Evolutionary conservation across 441 rosid species (phyloP), one percentile per base, ranked within the genome.

Genomic region (Erodium moschatum): DNA sequence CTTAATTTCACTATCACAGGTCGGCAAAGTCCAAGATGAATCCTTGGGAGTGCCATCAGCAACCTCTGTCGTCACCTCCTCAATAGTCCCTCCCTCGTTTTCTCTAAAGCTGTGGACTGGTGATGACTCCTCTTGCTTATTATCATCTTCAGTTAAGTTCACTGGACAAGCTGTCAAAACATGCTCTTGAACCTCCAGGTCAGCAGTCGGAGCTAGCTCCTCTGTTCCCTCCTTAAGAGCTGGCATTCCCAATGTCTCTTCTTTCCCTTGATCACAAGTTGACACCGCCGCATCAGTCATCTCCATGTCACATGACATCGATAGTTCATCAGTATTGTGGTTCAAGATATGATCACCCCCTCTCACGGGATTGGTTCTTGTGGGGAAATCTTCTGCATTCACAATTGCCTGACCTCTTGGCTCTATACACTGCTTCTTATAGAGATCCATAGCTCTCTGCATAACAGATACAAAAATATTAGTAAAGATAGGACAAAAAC

Each of bases 371-470:
- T 77, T 72, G 31, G 78, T 40, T 5, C 1, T 24, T 24, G 27
- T 24, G 27, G 27, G 27, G 27, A 24, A 24, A 24, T 24, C 27
- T 24, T 24, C 27, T 24, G 74, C 48, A 42, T 73, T 69, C 29
- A 67, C 42, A 38, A 38, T 38, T 27, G 77, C 73, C 69, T 78
- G 69, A 68, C 86, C 82, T 64, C 79, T 78, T n/a, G 77, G 71
- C 66, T 82, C 81, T 70, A 75, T 74, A 71, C 86, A 79, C 76
- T 89, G 91, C 80, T 82, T 87, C 86, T 81, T 89, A 82, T 91
- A 94, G 12, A 85, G 81, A 67, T 82, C 83, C 85, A 94, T 79
- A 13, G 97, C 96, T 75, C 78, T 84, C 99, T 94, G 91, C 81
- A 80, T 24, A 42, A 62, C n/a, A 31, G 67, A 24, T 24, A 24